These are phyloP conservation scores for Aspergillus wentii DNA, from an alignment of 495 filamentous ascomycete genomes.

Conservation along the genomic window DNA sequence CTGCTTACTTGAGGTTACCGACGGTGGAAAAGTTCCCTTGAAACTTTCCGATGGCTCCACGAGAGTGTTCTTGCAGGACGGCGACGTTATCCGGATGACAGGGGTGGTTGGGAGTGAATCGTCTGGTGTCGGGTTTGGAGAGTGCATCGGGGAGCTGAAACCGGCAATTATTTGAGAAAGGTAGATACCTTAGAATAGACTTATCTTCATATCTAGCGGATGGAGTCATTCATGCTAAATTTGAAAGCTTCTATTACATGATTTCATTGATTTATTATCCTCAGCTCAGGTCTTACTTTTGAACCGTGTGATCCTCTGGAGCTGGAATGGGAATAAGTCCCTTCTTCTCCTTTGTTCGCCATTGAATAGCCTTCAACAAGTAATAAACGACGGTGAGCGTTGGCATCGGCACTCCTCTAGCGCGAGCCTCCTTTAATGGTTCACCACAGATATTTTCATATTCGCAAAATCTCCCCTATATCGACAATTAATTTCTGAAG, in stretches of 20 bases:
- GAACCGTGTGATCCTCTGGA: slow-evolving; percentile 5
- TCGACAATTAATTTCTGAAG: no score
- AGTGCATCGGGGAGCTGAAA: slow-evolving; percentile 52
- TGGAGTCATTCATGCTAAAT: no score
- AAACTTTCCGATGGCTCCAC: slow-evolving; percentile 50
- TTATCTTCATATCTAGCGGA: no score
- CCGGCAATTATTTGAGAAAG: no score
- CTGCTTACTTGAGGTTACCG: slow-evolving; percentile 68
- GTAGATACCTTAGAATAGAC: no score
- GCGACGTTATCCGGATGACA: slow-evolving; percentile 65
- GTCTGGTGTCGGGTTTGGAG: slow-evolving; percentile 61
- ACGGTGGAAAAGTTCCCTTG: slow-evolving; percentile 55
- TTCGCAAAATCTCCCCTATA: not conserved
- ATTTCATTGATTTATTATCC: not conserved
- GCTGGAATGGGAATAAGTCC: slow-evolving; percentile 9
- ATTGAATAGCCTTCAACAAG: slow-evolving; percentile 8
- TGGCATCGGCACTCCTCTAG: not conserved
- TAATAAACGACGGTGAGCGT: not conserved
- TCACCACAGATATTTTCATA: not conserved
- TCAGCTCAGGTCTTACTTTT: slow-evolving; percentile 7
- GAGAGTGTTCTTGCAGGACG: slow-evolving; percentile 68
- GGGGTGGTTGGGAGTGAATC: slow-evolving; percentile 52
- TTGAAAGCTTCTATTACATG: no score
- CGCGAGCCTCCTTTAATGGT: not conserved
- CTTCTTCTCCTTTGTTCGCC: slow-evolving; percentile 9